phyloP scores from a whole-genome alignment of 768 basidiomycete genomes.

The Pseudohyphozyma bogoriensis region DNA sequence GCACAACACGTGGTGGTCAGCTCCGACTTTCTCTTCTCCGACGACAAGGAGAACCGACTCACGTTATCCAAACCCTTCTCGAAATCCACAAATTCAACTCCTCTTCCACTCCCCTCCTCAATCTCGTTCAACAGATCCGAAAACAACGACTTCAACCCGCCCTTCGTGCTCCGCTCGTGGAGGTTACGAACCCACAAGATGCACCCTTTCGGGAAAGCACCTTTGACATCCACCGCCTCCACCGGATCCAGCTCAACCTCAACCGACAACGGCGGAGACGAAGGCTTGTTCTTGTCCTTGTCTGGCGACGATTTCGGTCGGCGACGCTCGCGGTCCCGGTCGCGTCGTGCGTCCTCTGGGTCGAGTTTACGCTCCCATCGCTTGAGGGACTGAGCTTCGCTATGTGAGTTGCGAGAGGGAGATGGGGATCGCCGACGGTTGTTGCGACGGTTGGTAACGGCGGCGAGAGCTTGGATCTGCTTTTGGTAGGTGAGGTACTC shows the following conservation, averaged over 20 bases:
- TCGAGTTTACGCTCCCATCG: no score
- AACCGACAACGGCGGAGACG: not conserved
- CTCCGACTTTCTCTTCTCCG: not conserved
- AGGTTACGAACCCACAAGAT: slow-evolving; percentile 24
- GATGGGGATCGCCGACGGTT: not conserved
- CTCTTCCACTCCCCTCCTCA: slow-evolving; percentile 24
- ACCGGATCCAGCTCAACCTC: not conserved
- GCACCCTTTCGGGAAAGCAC: slow-evolving; percentile 16
- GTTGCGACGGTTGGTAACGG: not conserved
- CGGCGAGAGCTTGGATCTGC: no score
- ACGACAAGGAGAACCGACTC: not conserved
- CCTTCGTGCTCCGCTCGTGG: slow-evolving; percentile 18
- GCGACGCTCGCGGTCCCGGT: not conserved
- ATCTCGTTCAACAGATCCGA: slow-evolving; percentile 15
- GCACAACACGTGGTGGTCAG: no score
- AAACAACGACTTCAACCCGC: slow-evolving; percentile 15
- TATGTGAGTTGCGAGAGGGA: not conserved
- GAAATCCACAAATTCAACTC: slow-evolving; percentile 25
- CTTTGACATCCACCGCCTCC: slow-evolving; percentile 5
- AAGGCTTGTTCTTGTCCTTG: not conserved
- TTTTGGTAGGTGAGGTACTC: slow-evolving; percentile 30
- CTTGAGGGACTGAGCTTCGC: no score
- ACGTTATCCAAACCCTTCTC: slow-evolving; percentile 20
- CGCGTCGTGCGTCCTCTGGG: not conserved
- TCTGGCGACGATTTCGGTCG: not conserved